phyloP scores from a whole-genome alignment of 1,284 basidiomycete genomes.

The Apiotrichum sp. region DNA sequence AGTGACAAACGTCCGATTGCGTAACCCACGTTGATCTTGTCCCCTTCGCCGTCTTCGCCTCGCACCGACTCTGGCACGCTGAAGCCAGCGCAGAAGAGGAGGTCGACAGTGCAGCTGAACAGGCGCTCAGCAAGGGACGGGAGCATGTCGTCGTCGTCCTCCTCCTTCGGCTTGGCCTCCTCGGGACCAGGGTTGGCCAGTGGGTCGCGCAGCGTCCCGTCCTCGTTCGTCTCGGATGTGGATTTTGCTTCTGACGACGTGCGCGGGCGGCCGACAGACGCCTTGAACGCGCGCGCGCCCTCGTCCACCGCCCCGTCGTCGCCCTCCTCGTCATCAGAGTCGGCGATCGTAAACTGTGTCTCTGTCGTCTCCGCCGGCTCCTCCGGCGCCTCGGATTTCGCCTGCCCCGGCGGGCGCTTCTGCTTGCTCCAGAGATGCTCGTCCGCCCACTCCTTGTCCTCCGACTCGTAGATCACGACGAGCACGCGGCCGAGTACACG shows the following conservation, averaged over 20 bases:
- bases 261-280: constrained; percentile 18
- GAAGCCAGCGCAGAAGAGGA: constrained; percentile 86
- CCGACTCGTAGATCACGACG: constrained; percentile 76
- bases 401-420: background rate
- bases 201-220: constrained; percentile 21
- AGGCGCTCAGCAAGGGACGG: constrained; percentile 73
- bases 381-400: background rate
- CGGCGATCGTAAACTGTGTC: constrained; percentile 71
- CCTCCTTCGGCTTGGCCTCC: constrained; percentile 8
- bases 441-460: constrained; percentile 37
- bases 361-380: constrained; percentile 56
- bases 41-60: constrained; percentile 55
- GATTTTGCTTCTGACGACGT: constrained; percentile 22
- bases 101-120: constrained; percentile 69
- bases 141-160: constrained; percentile 45
- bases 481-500: constrained; percentile 79
- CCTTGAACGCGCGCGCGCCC: constrained; percentile 52
- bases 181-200: constrained; percentile 22
- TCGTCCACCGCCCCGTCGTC: constrained; percentile 56
- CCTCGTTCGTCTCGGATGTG: constrained; percentile 8
- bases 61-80: constrained; percentile 72
- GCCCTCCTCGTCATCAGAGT: constrained; percentile 63
- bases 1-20: background rate
- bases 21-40: constrained; percentile 64
- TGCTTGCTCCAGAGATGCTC: constrained; percentile 9